A percentile compares a stretch with the other conserved stretches of the same genome.
Conservation (phyloP, 352 stramenopile species). For the Phytopythium sindhum region DNA sequence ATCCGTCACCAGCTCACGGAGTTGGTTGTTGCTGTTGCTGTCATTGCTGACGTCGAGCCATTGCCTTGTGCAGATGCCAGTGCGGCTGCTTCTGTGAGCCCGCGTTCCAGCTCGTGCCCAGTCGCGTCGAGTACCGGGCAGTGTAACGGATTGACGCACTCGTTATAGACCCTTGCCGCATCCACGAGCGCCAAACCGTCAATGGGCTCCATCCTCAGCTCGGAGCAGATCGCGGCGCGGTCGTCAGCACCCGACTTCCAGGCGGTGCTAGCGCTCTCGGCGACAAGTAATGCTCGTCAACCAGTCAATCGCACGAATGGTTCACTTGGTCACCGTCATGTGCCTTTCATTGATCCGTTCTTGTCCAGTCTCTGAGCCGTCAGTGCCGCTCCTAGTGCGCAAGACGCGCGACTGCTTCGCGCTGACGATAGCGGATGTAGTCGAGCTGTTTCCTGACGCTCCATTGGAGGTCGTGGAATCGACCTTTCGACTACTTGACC, state of each 20-base stretch:
- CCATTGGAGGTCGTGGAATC: constrained; percentile 4
- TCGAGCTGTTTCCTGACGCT: constrained; percentile 9
- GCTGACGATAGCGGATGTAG: constrained; percentile 7
- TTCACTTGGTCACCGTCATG: not conserved
- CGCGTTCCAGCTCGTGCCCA: constrained; percentile 60
- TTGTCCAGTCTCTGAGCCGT: constrained; percentile 11
- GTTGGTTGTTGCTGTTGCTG: too few relatives aligned
- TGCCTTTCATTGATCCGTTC: not conserved
- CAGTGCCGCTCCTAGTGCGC: constrained; percentile 7
- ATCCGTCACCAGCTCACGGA: not conserved
- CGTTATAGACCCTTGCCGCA: not conserved
- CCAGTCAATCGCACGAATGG: not conserved
- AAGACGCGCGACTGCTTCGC: constrained; percentile 14
- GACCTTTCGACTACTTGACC: constrained; percentile 17
- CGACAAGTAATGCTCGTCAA: constrained; percentile 10
- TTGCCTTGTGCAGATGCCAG: constrained; percentile 34
- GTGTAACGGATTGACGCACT: constrained; percentile 10
- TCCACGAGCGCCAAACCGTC: not conserved
- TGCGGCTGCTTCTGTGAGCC: constrained; percentile 53
- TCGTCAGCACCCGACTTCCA: constrained; percentile 2
- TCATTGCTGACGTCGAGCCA: not conserved
- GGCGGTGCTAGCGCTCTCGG: constrained; percentile 10
- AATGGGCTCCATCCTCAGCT: constrained; percentile 16
- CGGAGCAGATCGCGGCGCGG: not conserved
- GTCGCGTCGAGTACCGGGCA: constrained; percentile 33